Percentiles rank a stretch among this genome's conserved stretches.
phyloP scores from a whole-genome alignment of 805 yeast genomes.

The Lipomyces yamadae region DNA sequence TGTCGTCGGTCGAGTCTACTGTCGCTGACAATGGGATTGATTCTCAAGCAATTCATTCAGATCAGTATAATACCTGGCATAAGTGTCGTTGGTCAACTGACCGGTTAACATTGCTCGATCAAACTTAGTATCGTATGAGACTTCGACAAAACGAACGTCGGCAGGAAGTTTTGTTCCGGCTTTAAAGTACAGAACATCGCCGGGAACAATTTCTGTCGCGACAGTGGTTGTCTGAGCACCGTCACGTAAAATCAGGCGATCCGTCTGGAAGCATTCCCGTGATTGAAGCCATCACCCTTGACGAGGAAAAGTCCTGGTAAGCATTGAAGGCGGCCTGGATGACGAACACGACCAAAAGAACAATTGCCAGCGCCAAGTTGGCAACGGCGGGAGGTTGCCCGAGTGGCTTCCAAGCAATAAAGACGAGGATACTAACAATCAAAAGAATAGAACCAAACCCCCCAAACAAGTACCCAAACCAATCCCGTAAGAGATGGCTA shows the following conservation, averaged over 20 bases:
- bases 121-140: slow-evolving; percentile 46
- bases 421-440: slow-evolving; percentile 51
- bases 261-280: slow-evolving; percentile 52
- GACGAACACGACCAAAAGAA: slow-evolving; percentile 49
- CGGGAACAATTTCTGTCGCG: slow-evolving; percentile 49
- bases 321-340: slow-evolving; percentile 53
- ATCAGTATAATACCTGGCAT: too few relatives aligned
- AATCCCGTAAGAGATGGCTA: slow-evolving; percentile 46
- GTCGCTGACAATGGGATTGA: slow-evolving; percentile 50
- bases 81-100: background rate
- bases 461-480: slow-evolving; percentile 53
- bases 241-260: slow-evolving; percentile 52
- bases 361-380: slow-evolving; percentile 49
- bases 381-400: slow-evolving; percentile 55
- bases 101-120: slow-evolving; percentile 50
- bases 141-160: slow-evolving; percentile 47
- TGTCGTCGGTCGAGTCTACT: slow-evolving; percentile 39
- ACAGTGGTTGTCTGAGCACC: slow-evolving; percentile 51
- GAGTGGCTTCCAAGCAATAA: slow-evolving; percentile 55
- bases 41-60: too few relatives aligned
- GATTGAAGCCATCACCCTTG: slow-evolving; percentile 56
- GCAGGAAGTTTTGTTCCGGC: slow-evolving; percentile 53
- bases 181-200: slow-evolving; percentile 48
- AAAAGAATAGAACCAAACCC: slow-evolving; percentile 55
- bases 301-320: slow-evolving; percentile 55